Conservation (phyloP, 768 basidiomycete genomes). For the Hirschioporus abietinus region DNA sequence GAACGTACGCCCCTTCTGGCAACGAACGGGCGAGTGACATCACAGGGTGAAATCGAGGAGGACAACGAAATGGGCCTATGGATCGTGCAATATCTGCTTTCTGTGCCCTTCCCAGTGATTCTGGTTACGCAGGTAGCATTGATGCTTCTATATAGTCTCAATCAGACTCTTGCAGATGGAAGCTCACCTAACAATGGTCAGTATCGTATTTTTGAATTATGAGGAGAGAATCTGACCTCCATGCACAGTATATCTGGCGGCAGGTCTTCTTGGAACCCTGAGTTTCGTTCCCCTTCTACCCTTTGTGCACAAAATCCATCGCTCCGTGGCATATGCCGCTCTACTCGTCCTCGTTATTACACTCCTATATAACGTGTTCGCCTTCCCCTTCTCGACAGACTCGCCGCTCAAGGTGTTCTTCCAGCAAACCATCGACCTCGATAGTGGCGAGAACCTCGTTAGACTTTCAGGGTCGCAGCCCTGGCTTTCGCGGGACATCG, state of each 20-base stretch:
- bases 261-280: conserved; percentile 43
- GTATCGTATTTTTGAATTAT: conserved; percentile 18
- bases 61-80: conserved; percentile 41
- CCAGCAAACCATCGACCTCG: conserved; percentile 52
- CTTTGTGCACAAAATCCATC: conserved; percentile 51
- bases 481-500: conserved; percentile 20
- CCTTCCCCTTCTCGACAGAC: conserved; percentile 58
- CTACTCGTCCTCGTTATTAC: conserved; percentile 38
- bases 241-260: conserved; percentile 42
- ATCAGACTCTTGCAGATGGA: conserved; percentile 63
- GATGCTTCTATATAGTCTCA: conserved; percentile 39
- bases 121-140: conserved; percentile 47
- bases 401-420: conserved; percentile 70
- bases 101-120: conserved; percentile 48
- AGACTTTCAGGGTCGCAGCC: conserved; percentile 19
- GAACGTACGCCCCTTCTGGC: conserved; percentile 14
- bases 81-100: conserved; percentile 52
- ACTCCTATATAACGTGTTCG: conserved; percentile 37
- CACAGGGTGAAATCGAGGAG: conserved; percentile 6
- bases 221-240: background rate
- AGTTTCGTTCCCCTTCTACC: conserved; percentile 58
- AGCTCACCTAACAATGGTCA: conserved; percentile 43
- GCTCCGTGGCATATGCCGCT: conserved; percentile 29
- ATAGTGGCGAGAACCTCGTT: conserved; percentile 20
- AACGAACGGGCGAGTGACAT: conserved; percentile 1